These are phyloP conservation scores for Stropharia rugosoannulata DNA, from an alignment of 768 basidiomycete species.

Conservation along the genomic window DNA sequence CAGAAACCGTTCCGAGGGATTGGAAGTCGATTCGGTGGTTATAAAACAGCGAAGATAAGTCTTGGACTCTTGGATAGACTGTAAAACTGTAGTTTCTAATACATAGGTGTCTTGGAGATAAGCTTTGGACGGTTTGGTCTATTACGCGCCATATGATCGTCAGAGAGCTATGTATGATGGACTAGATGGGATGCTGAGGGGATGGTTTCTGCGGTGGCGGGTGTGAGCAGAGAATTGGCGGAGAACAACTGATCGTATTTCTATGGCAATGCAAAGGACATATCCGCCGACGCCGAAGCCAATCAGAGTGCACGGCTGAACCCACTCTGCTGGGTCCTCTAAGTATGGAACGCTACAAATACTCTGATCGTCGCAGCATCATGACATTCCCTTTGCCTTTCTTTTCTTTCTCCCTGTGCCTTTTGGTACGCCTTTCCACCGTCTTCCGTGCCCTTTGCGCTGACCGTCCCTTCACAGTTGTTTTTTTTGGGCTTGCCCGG, in stretches of 20 bases:
- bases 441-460: neutral
- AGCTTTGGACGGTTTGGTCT: neutral
- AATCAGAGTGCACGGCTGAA: slow-evolving; percentile 25
- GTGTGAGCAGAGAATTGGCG: slow-evolving; percentile 4
- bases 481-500: slow-evolving; percentile 68
- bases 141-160: neutral
- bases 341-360: slow-evolving; percentile 31
- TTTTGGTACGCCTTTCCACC: slow-evolving; percentile 30
- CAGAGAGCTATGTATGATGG: too few species aligned
- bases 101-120: neutral
- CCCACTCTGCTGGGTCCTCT: slow-evolving; percentile 25
- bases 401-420: slow-evolving; percentile 32
- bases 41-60: neutral
- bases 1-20: slow-evolving; percentile 7
- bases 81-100: neutral
- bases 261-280: slow-evolving; percentile 14
- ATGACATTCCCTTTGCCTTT: slow-evolving; percentile 24
- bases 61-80: too few species aligned
- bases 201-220: neutral
- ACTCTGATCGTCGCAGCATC: slow-evolving; percentile 28
- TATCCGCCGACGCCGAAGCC: slow-evolving; percentile 28
- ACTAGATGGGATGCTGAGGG: too few species aligned
- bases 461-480: slow-evolving; percentile 25
- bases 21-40: neutral
- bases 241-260: slow-evolving; percentile 11